These are phyloP conservation scores for Tricholoma flavovirens DNA, from an alignment of 768 basidiomycete species.

Conservation along the genomic window DNA sequence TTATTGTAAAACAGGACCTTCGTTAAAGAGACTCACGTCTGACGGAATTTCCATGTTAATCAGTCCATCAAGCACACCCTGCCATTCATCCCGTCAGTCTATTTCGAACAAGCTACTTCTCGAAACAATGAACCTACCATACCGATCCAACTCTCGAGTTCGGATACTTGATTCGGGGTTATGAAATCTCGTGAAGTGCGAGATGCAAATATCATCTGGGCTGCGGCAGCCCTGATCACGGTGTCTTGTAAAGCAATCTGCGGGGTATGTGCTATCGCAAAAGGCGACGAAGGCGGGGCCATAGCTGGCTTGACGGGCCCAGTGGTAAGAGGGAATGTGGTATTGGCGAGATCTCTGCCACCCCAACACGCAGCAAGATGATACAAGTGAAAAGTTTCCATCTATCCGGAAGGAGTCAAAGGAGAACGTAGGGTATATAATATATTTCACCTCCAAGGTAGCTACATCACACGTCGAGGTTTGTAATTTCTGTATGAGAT, in stretches of 20 bases:
- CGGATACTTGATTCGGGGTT: slow-evolving; percentile 55
- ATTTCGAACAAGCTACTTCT: neutral
- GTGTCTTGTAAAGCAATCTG: slow-evolving; percentile 22
- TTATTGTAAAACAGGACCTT: slow-evolving; percentile 1
- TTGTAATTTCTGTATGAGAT: slow-evolving; percentile 54
- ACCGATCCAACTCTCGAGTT: slow-evolving; percentile 58
- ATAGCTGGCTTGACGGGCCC: slow-evolving; percentile 36
- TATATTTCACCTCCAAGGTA: slow-evolving; percentile 59
- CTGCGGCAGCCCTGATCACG: slow-evolving; percentile 68
- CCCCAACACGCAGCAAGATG: slow-evolving; percentile 74
- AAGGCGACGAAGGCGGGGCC: slow-evolving; percentile 21
- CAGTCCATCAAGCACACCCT: slow-evolving; percentile 57
- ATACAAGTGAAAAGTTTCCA: slow-evolving; percentile 81
- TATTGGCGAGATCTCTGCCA: slow-evolving; percentile 22
- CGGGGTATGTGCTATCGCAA: slow-evolving; percentile 10
- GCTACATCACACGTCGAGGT: slow-evolving; percentile 45
- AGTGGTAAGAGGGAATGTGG: slow-evolving; percentile 35
- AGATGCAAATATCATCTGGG: slow-evolving; percentile 80
- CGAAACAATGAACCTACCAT: slow-evolving; percentile 25
- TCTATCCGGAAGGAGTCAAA: slow-evolving; percentile 39
- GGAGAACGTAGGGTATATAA: slow-evolving; percentile 1
- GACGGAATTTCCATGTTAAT: slow-evolving; percentile 38
- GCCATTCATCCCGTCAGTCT: slow-evolving; percentile 6
- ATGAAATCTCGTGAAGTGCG: slow-evolving; percentile 71
- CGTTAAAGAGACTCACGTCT: slow-evolving; percentile 37